A percentile compares a stretch with the other conserved stretches of the same genome.
These are phyloP conservation scores for Plasmodium malariae DNA, from an alignment of 169 alveolate genomes.

Conservation along the genomic window DNA sequence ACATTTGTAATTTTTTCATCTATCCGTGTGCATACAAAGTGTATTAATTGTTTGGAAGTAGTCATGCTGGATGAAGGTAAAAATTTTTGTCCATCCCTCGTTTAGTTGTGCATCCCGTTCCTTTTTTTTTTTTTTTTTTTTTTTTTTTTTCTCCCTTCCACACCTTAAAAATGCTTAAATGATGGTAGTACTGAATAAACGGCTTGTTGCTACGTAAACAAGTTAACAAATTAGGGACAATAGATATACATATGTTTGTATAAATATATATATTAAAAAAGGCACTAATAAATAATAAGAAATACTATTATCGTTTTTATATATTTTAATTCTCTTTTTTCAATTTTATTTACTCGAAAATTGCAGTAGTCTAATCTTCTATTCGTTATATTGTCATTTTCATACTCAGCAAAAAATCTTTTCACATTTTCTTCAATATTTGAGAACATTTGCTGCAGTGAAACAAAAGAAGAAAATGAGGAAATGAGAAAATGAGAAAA, in stretches of 20 bases:
- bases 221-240: neutral
- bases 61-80: no score
- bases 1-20: no score
- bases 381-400: slow-evolving; percentile 11
- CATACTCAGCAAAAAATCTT: slow-evolving; percentile 34
- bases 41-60: no score
- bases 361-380: slow-evolving; percentile 1
- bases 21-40: no score
- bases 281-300: neutral
- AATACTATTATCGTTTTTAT: neutral
- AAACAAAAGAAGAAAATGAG: neutral
- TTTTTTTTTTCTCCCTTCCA: neutral
- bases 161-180: slow-evolving; percentile 5
- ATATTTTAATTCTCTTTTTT: no score
- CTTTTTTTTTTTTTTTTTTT: neutral
- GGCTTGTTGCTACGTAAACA: slow-evolving; percentile 35
- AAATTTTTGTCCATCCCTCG: no score
- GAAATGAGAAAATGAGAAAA: neutral
- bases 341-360: slow-evolving; percentile 26
- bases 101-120: neutral
- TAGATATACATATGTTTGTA: neutral
- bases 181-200: slow-evolving; percentile 1
- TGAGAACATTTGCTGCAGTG: slow-evolving; percentile 49
- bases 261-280: neutral
- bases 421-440: slow-evolving; percentile 44